Conservation (phyloP, 495 filamentous ascomycete genomes). For the Chlorociboria aeruginascens region DNA sequence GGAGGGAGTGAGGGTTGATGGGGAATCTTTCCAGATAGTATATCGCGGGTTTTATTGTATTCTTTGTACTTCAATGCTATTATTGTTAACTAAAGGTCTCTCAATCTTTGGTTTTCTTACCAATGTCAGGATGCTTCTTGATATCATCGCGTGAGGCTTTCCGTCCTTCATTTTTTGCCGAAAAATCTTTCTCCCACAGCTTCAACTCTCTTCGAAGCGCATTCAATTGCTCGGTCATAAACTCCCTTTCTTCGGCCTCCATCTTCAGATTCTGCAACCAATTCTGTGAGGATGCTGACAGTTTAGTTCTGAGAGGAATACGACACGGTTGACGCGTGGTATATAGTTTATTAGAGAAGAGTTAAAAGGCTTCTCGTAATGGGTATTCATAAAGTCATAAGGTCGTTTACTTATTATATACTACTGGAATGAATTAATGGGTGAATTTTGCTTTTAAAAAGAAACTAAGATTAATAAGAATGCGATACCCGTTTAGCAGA, state of each 20-base stretch:
- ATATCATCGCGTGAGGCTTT: constrained; percentile 81
- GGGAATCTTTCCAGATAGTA: constrained; percentile 36
- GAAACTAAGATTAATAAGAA: too few species aligned
- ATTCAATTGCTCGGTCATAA: constrained; percentile 30
- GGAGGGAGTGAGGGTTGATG: constrained; percentile 6
- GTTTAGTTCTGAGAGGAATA: too few species aligned
- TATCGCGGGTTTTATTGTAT: constrained; percentile 62
- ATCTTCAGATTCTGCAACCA: constrained; percentile 16
- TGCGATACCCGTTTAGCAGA: too few species aligned
- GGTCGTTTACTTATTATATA: too few species aligned
- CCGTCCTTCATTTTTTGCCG: constrained; percentile 50
- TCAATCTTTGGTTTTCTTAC: constrained; percentile 31
- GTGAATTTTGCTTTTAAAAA: not conserved
- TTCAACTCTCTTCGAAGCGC: constrained; percentile 67
- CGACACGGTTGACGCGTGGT: not conserved
- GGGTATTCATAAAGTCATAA: not conserved
- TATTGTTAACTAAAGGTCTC: not conserved
- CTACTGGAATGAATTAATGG: not conserved
- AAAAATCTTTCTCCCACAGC: constrained; percentile 73
- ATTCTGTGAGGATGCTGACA: too few species aligned
- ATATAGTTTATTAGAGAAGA: not conserved
- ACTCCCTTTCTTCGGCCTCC: constrained; percentile 27
- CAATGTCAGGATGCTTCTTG: constrained; percentile 70
- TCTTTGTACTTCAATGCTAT: constrained; percentile 83
- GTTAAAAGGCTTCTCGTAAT: not conserved